A percentile compares a stretch with the other conserved stretches of the same genome.
Evolutionary conservation across 257 asterid species (phyloP).

Genomic region (Linaria vulgaris): DNA sequence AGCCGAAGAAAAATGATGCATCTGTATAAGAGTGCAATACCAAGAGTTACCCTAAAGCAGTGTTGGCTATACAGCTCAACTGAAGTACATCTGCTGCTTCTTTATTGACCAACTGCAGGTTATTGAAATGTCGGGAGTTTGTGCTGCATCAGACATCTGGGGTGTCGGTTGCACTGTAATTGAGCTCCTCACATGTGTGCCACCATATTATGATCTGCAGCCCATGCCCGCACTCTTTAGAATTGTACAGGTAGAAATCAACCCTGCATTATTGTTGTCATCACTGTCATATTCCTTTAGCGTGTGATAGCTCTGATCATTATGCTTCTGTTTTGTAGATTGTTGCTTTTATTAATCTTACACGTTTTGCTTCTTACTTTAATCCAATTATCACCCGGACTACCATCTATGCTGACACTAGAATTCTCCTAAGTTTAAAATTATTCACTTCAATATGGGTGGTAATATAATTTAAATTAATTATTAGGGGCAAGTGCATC

Average conservation of each 20-base stretch:
- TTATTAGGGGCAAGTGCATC: slow-evolving; percentile 2
- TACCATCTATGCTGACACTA: slow-evolving; percentile 5
- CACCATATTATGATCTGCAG: slow-evolving; percentile 96
- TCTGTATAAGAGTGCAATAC: neutral
- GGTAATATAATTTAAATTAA: slow-evolving; percentile 12
- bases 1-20: neutral
- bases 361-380: neutral
- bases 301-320: slow-evolving; percentile 11
- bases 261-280: slow-evolving; percentile 20
- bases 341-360: neutral
- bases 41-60: neutral
- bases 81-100: slow-evolving; percentile 18
- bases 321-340: slow-evolving; percentile 17
- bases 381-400: neutral
- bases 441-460: neutral
- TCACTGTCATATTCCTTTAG: neutral
- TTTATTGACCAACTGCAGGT: slow-evolving; percentile 53
- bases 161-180: slow-evolving; percentile 99
- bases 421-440: slow-evolving; percentile 2
- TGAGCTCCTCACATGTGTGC: slow-evolving; percentile 95
- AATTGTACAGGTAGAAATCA: slow-evolving; percentile 78
- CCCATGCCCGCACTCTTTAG: slow-evolving; percentile 99
- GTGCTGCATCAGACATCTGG: slow-evolving; percentile 99
- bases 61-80: neutral
- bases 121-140: slow-evolving; percentile 99